Conservation (phyloP, 2,329 filamentous ascomycete genomes). For the Rutstroemia sp. region DNA sequence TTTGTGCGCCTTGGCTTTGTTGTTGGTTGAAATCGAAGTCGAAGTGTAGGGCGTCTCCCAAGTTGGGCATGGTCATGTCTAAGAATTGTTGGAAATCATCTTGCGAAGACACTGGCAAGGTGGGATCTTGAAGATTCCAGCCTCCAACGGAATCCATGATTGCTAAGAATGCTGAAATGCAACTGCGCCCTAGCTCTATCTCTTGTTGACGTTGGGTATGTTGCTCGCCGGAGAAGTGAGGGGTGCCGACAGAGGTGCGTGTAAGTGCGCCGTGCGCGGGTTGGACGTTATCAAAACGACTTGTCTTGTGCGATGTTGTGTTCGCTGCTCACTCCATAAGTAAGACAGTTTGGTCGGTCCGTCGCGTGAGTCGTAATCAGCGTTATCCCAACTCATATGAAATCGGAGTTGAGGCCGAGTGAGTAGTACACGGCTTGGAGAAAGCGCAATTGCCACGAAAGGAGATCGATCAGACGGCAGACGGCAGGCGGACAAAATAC, state of each 20-base stretch:
- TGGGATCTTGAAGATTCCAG: constrained; percentile 52
- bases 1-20: constrained; percentile 21
- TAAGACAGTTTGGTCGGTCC: background rate
- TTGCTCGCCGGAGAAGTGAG: constrained; percentile 2
- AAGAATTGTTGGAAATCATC: constrained; percentile 60
- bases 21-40: constrained; percentile 48
- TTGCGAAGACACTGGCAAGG: constrained; percentile 42
- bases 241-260: background rate
- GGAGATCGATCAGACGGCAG: background rate
- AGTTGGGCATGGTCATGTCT: constrained; percentile 48
- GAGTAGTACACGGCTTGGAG: background rate
- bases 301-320: background rate
- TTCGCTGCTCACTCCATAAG: background rate
- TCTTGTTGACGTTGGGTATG: background rate
- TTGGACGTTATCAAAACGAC: background rate
- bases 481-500: background rate
- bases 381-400: too few relatives aligned
- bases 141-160: constrained; percentile 28
- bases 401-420: too few relatives aligned
- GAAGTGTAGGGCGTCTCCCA: constrained; percentile 49
- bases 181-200: background rate
- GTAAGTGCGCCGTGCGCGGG: background rate
- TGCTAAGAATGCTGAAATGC: background rate
- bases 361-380: background rate
- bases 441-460: background rate